These are phyloP conservation scores for Colletotrichum higginsianum DNA, from an alignment of 2,329 filamentous ascomycete species.

Conservation along the genomic window DNA sequence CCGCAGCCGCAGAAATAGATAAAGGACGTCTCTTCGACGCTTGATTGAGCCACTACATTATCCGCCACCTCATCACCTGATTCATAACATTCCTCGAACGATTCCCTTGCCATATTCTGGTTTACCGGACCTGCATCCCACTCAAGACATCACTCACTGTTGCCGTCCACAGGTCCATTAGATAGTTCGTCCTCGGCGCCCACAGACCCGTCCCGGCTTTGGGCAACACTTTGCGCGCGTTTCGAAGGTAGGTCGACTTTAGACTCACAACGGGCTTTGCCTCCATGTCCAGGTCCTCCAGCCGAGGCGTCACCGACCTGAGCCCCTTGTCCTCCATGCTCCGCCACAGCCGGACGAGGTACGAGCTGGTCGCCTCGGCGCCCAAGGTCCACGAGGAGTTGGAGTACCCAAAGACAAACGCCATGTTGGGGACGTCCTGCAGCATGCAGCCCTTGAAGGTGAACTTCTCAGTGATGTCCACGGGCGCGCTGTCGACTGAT, in stretches of 20 bases:
- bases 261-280: slow-evolving; percentile 59
- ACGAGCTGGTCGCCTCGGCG: slow-evolving; percentile 66
- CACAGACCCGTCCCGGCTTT: slow-evolving; percentile 59
- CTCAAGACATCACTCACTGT: slow-evolving; percentile 19
- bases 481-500: slow-evolving; percentile 63
- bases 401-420: slow-evolving; percentile 72
- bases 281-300: slow-evolving; percentile 56
- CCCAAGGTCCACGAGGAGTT: slow-evolving; percentile 75
- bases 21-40: neutral
- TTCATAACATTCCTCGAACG: too few species aligned
- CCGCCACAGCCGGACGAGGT: slow-evolving; percentile 66
- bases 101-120: too few species aligned
- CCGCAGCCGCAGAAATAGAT: neutral
- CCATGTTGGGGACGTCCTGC: slow-evolving; percentile 73
- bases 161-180: slow-evolving; percentile 26
- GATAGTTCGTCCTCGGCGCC: slow-evolving; percentile 21
- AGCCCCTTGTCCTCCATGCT: slow-evolving; percentile 62
- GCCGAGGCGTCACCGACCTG: slow-evolving; percentile 60
- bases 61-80: neutral
- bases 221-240: slow-evolving; percentile 58
- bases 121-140: slow-evolving; percentile 1
- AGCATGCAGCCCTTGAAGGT: slow-evolving; percentile 75
- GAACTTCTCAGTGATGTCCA: slow-evolving; percentile 62
- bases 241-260: slow-evolving; percentile 66
- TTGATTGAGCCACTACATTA: too few species aligned